Base-by-base conservation (phyloP, 139 green algal genomes). In the Haematococcus sp. region DNA sequence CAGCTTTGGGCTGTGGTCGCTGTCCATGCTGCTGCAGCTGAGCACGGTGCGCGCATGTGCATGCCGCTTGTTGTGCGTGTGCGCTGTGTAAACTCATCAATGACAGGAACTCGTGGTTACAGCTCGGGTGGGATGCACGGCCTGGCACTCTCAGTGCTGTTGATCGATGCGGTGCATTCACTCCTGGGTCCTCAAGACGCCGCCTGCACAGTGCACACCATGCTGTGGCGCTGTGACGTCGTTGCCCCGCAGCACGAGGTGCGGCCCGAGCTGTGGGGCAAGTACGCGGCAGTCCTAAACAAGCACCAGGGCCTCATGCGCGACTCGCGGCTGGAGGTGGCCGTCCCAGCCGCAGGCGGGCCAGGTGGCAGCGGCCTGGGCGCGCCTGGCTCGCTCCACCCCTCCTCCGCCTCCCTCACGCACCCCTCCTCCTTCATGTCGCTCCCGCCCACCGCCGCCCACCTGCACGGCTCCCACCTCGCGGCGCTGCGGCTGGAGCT, bases 191-290 rank as follows among this genome's bases (percentile, higher is more conserved):
- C n/a, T n/a, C n/a, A n/a, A n/a, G n/a, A n/a, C n/a, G n/a, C n/a
- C n/a, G n/a, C n/a, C n/a, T n/a, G n/a, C n/a, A n/a, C n/a, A n/a
- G n/a, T n/a, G 11, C 40, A 49, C 40, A 49, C 7, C 40, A 49
- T 49, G 40, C 11, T 11, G 40, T 49, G 11, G 40, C 40, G 40
- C 11, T 49, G 40, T 11, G 7, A 49, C 7, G 11, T 19, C 40
- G 11, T 49, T 49, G 40, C 40, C 58, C 15, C 58, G 30, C 40
- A 82, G 83, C 13, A 77, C 51, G 88, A 93, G 69, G 74, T 78
- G 22, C 65, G 88, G 20, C 88, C 88, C n/a, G 88, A 92, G 81
- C 83, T 92, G 54, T 92, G 87, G 87, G 88, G 88, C 28, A 72
- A 70, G 17, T 93, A 93, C 68, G 77, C 81, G 1, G 35, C 76